These are phyloP conservation scores for Ilex aquifolium DNA, from an alignment of 257 asterid genomes.

Conservation along the genomic window DNA sequence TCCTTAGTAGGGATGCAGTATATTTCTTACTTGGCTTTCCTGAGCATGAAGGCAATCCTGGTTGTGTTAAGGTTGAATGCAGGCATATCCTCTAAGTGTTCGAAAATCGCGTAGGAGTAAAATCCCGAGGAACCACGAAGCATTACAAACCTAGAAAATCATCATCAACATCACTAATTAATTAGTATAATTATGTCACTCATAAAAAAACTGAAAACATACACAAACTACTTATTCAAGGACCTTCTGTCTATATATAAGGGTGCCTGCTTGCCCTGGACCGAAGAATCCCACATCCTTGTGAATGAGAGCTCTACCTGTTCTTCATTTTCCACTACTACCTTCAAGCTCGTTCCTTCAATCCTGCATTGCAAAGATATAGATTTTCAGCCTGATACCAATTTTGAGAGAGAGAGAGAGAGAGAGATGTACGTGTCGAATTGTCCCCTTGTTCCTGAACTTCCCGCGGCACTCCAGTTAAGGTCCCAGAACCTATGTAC, in stretches of 20 bases:
- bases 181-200: not conserved
- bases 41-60: constrained; percentile 87
- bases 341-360: constrained; percentile 50
- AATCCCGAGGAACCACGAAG: constrained; percentile 69
- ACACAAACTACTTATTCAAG: not conserved
- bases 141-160: constrained; percentile 54
- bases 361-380: constrained; percentile 32
- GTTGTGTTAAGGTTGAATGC: constrained; percentile 68
- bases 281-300: constrained; percentile 72
- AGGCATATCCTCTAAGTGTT: constrained; percentile 53
- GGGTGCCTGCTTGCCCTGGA: constrained; percentile 57
- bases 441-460: constrained; percentile 44
- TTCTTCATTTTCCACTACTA: constrained; percentile 56
- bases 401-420: not conserved
- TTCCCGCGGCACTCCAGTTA: constrained; percentile 58
- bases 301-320: constrained; percentile 75
- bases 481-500: constrained; percentile 56
- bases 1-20: not conserved
- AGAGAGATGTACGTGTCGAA: constrained; percentile 44
- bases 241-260: constrained; percentile 66
- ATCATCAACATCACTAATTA: constrained; percentile 8
- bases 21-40: constrained; percentile 57
- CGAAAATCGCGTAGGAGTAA: constrained; percentile 78
- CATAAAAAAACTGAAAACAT: no score
- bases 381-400: no score